Percentiles rank a stretch among this genome's conserved stretches.
phyloP scores from a whole-genome alignment of 371 early-diverging fungal species.

The Chytridium lagenaria region DNA sequence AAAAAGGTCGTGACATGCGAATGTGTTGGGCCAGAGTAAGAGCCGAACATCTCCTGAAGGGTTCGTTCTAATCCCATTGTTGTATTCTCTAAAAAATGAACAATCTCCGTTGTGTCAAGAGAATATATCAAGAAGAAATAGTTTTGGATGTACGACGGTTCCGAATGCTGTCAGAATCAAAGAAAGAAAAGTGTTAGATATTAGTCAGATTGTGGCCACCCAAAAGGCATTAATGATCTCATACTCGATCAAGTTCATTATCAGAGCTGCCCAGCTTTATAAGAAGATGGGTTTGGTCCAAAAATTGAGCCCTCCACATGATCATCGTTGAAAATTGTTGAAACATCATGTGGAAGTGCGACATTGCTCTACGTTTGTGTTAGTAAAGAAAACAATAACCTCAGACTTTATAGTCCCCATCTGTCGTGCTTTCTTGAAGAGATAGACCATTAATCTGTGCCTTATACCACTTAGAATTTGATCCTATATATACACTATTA shows the following conservation, averaged over 20 bases:
- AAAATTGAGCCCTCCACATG: slow-evolving; percentile 69
- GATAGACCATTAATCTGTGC: slow-evolving; percentile 65
- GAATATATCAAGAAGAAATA: slow-evolving; percentile 68
- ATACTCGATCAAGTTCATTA: slow-evolving; percentile 55
- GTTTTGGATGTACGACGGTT: slow-evolving; percentile 45
- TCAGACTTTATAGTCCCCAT: slow-evolving; percentile 44
- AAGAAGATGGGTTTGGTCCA: slow-evolving; percentile 59
- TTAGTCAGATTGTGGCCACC: not conserved
- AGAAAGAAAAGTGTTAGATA: not conserved
- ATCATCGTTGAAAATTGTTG: slow-evolving; percentile 58
- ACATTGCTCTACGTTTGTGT: slow-evolving; percentile 48
- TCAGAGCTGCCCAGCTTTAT: slow-evolving; percentile 66
- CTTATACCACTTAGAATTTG: slow-evolving; percentile 60
- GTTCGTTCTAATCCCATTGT: slow-evolving; percentile 59
- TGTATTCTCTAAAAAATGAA: slow-evolving; percentile 64
- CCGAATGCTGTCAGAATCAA: slow-evolving; percentile 38
- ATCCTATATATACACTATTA: not conserved
- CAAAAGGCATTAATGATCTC: not conserved
- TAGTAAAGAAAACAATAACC: not conserved
- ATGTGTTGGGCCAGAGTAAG: not conserved
- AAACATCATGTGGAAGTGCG: slow-evolving; percentile 65
- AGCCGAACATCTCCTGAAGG: slow-evolving; percentile 38
- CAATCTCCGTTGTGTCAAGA: slow-evolving; percentile 54
- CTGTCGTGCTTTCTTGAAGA: slow-evolving; percentile 56
- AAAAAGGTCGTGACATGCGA: slow-evolving; percentile 47